Evolutionary conservation across 106 monocot species (phyloP), one percentile per base, ranked within the genome.

Genomic region (Acanthochlamys bracteata): DNA sequence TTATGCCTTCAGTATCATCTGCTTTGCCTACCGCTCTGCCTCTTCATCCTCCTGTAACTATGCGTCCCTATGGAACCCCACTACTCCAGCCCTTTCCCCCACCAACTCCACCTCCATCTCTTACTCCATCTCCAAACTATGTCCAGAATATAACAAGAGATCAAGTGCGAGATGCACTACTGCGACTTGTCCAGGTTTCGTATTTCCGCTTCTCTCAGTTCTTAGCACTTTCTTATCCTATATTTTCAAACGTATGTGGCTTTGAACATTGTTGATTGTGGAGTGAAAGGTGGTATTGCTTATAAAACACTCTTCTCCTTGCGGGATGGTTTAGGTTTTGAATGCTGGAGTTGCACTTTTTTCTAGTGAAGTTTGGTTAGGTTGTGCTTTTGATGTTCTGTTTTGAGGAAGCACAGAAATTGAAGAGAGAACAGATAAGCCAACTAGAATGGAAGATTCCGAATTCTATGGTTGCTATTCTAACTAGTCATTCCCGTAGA

Each of bases 41-140:
- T 20, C 67, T 84, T 47, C 88, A 84, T 66, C 81, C 79, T 67
- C 70, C 81, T 26, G 61, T 78, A 21, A 70, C 68, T 14, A 66
- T 80, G 62, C 91, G 74, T 10, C 70, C 84, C 14, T 84, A 88
- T 75, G 84, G 93, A 23, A 67, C 88, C 64, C 93, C 88, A 39
- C 74, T 93, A 45, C 84, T 93, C 39, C 93, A 93, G 66, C 84
- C 93, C 10, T 93, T 85, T 47, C 93, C 93, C n/a, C 93, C 93
- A 23, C 93, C 93, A 15, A 76, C 71, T 54, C 93, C 92, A 41
- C 69, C 92, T 21, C 77, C 82, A 23, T 84, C 84, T 59, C 71
- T 93, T 21, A 78, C 84, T 61, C 88, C 86, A 43, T 41, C 69
- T 43, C 45, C 80, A 45, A 73, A 41, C 41, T 78, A 74, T 60